phyloP scores from a whole-genome alignment of 2,329 filamentous ascomycete species.

The Pseudomassariella vexata region DNA sequence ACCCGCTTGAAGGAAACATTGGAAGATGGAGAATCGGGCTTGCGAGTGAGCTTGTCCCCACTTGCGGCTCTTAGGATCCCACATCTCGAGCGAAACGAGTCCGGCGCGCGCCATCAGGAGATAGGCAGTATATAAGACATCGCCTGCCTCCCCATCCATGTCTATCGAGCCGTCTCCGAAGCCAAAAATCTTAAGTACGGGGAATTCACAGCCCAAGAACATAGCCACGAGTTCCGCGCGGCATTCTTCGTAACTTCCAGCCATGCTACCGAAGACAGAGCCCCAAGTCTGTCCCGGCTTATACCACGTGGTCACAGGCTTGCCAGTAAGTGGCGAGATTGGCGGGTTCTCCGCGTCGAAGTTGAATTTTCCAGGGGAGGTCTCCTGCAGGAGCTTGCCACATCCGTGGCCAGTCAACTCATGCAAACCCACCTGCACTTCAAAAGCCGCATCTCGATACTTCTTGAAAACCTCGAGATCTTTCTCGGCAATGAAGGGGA shows the following conservation, averaged over 20 bases:
- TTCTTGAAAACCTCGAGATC: conserved; percentile 76
- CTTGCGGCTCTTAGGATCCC: conserved; percentile 84
- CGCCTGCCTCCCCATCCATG: conserved; percentile 71
- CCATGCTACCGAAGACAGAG: conserved; percentile 81
- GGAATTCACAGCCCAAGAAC: conserved; percentile 81
- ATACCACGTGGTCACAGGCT: conserved; percentile 82
- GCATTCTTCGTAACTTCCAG: conserved; percentile 90
- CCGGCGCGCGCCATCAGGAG: conserved; percentile 94
- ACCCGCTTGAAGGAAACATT: conserved; percentile 79
- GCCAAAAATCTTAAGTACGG: conserved; percentile 84
- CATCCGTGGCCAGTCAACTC: conserved; percentile 85
- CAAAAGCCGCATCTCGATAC: conserved; percentile 82
- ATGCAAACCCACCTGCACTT: conserved; percentile 93
- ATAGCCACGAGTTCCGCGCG: conserved; percentile 92
- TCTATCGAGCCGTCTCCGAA: conserved; percentile 73
- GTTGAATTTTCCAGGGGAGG: conserved; percentile 74
- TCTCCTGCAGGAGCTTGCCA: conserved; percentile 90
- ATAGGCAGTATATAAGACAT: conserved; percentile 84
- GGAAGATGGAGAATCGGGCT: conserved; percentile 80
- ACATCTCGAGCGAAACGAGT: conserved; percentile 82
- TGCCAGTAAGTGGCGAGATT: conserved; percentile 69
- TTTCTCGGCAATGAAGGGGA: conserved; percentile 78
- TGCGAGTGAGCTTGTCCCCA: conserved; percentile 94
- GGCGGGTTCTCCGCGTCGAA: conserved; percentile 82
- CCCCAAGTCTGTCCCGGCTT: conserved; percentile 95